These are phyloP conservation scores for Lentinula detonsa DNA, from an alignment of 768 basidiomycete species.

Conservation along the genomic window DNA sequence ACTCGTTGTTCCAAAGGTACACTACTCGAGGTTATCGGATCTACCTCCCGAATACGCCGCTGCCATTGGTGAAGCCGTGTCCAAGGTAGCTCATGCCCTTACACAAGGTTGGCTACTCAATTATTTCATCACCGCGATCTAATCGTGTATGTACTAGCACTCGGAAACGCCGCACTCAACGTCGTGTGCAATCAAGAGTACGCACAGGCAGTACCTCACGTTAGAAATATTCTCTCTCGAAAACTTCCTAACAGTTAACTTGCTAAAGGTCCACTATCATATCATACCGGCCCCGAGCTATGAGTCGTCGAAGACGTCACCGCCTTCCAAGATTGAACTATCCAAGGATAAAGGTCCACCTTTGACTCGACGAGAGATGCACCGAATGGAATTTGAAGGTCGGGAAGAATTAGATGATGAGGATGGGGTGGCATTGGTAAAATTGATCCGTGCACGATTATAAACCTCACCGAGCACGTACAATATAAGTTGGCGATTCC, in stretches of 20 bases:
- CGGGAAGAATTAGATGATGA: conserved; percentile 57
- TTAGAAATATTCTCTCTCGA: conserved; percentile 17
- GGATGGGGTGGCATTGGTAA: conserved; percentile 39
- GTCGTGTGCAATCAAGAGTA: conserved; percentile 81
- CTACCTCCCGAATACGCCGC: conserved; percentile 55
- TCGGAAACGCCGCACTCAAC: conserved; percentile 64
- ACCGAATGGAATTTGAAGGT: conserved; percentile 50
- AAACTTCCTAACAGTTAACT: background rate
- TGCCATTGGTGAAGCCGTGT: conserved; percentile 51
- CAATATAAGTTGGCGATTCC: background rate
- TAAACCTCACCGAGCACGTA: conserved; percentile 9
- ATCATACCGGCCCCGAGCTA: conserved; percentile 65
- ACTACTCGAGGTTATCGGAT: conserved; percentile 58
- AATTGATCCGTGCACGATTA: conserved; percentile 39
- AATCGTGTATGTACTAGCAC: conserved; percentile 27
- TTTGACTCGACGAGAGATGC: conserved; percentile 47
- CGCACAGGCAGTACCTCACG: conserved; percentile 76
- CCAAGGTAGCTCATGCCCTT: conserved; percentile 57
- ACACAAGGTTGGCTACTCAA: conserved; percentile 41
- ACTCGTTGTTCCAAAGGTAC: conserved; percentile 64
- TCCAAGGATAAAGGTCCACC: conserved; percentile 14
- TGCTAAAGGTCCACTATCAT: conserved; percentile 64
- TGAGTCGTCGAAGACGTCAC: conserved; percentile 11
- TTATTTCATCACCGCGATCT: background rate
- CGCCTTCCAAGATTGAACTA: background rate